Conservation (phyloP, 306 rosid genomes). For the Trichosanthes truncata region DNA sequence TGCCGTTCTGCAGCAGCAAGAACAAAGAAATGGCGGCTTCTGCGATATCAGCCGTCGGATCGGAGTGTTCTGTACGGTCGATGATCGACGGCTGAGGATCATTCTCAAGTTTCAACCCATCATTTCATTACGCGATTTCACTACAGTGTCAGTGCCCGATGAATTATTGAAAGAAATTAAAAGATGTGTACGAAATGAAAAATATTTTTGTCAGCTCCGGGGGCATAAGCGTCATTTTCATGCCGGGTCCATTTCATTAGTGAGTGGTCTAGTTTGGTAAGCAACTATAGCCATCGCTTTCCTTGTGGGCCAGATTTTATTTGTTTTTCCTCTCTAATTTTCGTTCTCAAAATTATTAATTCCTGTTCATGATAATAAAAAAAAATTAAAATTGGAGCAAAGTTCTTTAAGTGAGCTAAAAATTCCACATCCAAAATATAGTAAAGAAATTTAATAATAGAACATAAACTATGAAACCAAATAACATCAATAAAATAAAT, state of each 20-base stretch:
- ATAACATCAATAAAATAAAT: not conserved
- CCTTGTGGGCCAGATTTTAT: not conserved
- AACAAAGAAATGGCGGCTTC: conserved; percentile 1
- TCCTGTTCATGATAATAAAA: not conserved
- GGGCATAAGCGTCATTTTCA: not conserved
- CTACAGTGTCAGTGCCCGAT: not conserved
- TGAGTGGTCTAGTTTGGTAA: conserved; percentile 7
- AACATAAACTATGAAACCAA: not conserved
- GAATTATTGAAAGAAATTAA: not conserved
- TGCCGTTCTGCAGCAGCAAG: not conserved
- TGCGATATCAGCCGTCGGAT: not conserved
- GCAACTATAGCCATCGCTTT: not conserved
- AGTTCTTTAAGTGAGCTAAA: not conserved
- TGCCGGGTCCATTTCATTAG: not conserved
- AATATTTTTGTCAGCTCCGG: not conserved
- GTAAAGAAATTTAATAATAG: not conserved
- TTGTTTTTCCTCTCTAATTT: not conserved
- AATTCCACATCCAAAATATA: not conserved
- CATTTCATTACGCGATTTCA: not conserved
- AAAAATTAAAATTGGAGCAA: not conserved
- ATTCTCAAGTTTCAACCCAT: not conserved
- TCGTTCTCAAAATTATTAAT: not conserved
- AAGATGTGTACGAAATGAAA: not conserved
- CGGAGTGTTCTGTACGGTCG: not conserved
- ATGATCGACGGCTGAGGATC: conserved; percentile 6